Evolutionary conservation across 139 green algal genomes (phyloP), one percentile per base, ranked within the genome.

Genomic region (Picochlorum sp.): DNA sequence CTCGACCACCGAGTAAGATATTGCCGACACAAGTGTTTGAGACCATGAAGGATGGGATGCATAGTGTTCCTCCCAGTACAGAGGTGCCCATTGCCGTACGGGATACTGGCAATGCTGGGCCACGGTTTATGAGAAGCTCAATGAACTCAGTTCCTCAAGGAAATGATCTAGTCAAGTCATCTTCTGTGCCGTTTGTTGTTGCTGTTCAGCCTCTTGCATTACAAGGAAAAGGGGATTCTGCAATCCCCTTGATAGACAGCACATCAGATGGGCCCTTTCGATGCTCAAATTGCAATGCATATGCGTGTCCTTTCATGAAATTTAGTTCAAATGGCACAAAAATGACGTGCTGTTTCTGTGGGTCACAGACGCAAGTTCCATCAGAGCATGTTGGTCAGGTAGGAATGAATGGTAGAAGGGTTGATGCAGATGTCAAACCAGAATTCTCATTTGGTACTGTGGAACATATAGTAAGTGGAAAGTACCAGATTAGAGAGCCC

Each of bases 301-400:
- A 96, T 79, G 85, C 95, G 66, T 93, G 92, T 73, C 81, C 88
- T 18, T 92, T 83, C 77, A 86, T 95, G 76, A 76, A 78, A 16
- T 96, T 74, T 45, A 55, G 71, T 4, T 74, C 84, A 45, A 71
- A 61, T 31, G 78, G 78, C 16, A 66, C 83, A 45, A 81, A 68
- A 31, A 95, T 92, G 75, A 60, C 68, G 31, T 96, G 90, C 81
- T 84, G 81, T 71, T 89, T 96, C 61, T 96, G 90, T 73, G 66
- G 70, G 18, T 15, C 16, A 20, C 49, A 49, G 51, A 47, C 56
- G 5, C 49, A 77, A 31, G 86, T 81, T 41, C 86, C 89, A 6
- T 67, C 77, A 4, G 56, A 77, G 34, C 93, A 95, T 76, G 85
- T 90, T 57, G 80, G 74, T 71, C 80, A 89, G 55, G 65, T 88